Evolutionary conservation across 805 yeast species (phyloP), one percentile per base, ranked within the genome.

Genomic region (Huiozyma sinensis): DNA sequence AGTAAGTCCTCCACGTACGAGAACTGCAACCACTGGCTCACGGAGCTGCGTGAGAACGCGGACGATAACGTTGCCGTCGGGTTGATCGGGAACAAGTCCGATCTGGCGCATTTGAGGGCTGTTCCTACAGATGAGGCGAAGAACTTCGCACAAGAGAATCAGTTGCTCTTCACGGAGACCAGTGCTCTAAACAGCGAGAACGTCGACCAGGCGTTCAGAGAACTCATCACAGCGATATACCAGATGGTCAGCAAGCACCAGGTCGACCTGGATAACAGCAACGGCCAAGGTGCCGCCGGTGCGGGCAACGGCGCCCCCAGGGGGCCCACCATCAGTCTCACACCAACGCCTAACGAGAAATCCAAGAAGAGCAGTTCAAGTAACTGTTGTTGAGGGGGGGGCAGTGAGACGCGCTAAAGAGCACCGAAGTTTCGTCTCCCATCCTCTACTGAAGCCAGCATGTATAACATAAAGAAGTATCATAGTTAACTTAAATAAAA

Each of bases 51-150:
- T 71, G 87, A 83, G 69, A 81, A 92, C 69, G 97, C 92, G 37
- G 85, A 89, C 67, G 88, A 94, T 48, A 90, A 90, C 66, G 90
- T 92, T 50, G 95, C 90, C 48, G 88, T 90, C 56, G 96, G 90
- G 47, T 72, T 89, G 53, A 92, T 88, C 50, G 96, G 95, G 56
- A 89, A 88, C 68, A 89, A 89, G 65, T 77, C 85, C 31, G 97
- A 89, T 71, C 72, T 88, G 63, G 85, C 81, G 53, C 97, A 90
- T 66, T 71, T 88, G 60, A 79, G 98, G 59, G 96, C 96, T 0
- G 95, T 92, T 17, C 95, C 97, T 47, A 89, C 97, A 31, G 97
- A 92, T 47, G 98, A 92, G 67, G 98, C 97, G 47, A 83, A 81
- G 66, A 84, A 82, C 59, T 89, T 89, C 68, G 95, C 96, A 35